phyloP scores from a whole-genome alignment of 2,329 filamentous ascomycete species.

The Cordyceps farinosa region DNA sequence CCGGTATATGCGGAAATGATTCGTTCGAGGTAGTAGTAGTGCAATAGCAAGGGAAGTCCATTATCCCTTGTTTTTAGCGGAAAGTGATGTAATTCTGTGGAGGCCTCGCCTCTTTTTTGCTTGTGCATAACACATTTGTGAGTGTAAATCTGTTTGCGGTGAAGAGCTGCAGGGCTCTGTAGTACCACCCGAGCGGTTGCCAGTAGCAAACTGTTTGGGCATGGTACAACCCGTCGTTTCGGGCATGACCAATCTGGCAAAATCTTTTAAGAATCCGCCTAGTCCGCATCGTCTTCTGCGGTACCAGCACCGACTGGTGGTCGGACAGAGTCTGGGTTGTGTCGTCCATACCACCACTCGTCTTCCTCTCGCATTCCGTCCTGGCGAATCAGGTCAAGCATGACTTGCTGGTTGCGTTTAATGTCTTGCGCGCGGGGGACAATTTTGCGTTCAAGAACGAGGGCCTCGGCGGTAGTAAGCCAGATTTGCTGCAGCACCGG shows the following conservation, averaged over 20 bases:
- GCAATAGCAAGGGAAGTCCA: not conserved
- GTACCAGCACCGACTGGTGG: slow-evolving; percentile 47
- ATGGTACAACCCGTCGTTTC: not conserved
- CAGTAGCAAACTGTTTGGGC: slow-evolving; percentile 5
- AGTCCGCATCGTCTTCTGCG: slow-evolving; percentile 51
- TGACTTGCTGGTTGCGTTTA: slow-evolving; percentile 59
- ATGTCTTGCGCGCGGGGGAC: slow-evolving; percentile 58
- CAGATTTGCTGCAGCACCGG: slow-evolving; percentile 59
- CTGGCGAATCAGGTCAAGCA: slow-evolving; percentile 62
- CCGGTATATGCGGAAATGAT: slow-evolving; percentile 8
- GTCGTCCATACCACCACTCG: slow-evolving; percentile 59
- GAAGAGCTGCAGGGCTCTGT: not conserved
- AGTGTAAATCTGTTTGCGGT: not conserved
- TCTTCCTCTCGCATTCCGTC: slow-evolving; percentile 57
- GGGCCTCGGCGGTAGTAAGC: slow-evolving; percentile 59
- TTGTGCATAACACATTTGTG: not conserved
- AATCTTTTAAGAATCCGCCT: slow-evolving; percentile 12
- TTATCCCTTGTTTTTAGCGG: not conserved
- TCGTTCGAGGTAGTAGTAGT: not conserved
- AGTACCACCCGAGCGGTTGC: slow-evolving; percentile 12
- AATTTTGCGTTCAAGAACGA: slow-evolving; percentile 57
- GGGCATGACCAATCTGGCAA: not conserved
- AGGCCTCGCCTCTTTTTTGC: not conserved
- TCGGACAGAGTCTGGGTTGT: slow-evolving; percentile 51
- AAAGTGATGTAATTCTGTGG: not conserved